These are phyloP conservation scores for Amorphotheca resinae DNA, from an alignment of 495 filamentous ascomycete species.

Conservation along the genomic window DNA sequence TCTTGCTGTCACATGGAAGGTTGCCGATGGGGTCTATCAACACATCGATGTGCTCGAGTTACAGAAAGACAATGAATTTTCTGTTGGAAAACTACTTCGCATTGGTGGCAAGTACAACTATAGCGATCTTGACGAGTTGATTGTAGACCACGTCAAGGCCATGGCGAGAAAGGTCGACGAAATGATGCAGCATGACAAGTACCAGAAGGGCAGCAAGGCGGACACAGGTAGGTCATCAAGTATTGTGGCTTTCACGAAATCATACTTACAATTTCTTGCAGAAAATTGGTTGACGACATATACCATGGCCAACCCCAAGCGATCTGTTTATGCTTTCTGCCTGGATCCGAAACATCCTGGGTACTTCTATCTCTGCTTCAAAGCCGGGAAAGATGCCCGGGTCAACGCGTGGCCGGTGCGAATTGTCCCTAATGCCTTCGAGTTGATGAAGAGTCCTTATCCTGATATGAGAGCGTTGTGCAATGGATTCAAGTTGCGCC, in stretches of 20 bases:
- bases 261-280: constrained; percentile 31
- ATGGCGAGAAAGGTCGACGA: constrained; percentile 98
- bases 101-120: constrained; percentile 82
- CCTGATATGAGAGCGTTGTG: constrained; percentile 88
- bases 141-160: constrained; percentile 90
- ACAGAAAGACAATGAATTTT: constrained; percentile 93
- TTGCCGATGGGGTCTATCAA: constrained; percentile 87
- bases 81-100: constrained; percentile 69
- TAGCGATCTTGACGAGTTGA: constrained; percentile 91
- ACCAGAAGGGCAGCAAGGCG: constrained; percentile 61
- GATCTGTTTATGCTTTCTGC: constrained; percentile 89
- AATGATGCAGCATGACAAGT: constrained; percentile 86
- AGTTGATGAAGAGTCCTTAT: constrained; percentile 74
- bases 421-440: constrained; percentile 75
- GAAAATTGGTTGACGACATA: constrained; percentile 94
- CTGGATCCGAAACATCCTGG: constrained; percentile 83
- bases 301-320: constrained; percentile 87
- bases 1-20: constrained; percentile 94
- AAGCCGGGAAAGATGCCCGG: constrained; percentile 60
- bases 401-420: constrained; percentile 79
- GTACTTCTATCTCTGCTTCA: constrained; percentile 93
- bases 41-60: constrained; percentile 95
- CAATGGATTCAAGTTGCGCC: constrained; percentile 61
- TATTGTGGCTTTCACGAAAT: neutral
- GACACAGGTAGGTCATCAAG: constrained; percentile 60